These are phyloP conservation scores for Dictyophora rubrovolvata DNA, from an alignment of 768 basidiomycete species.

Conservation along the genomic window DNA sequence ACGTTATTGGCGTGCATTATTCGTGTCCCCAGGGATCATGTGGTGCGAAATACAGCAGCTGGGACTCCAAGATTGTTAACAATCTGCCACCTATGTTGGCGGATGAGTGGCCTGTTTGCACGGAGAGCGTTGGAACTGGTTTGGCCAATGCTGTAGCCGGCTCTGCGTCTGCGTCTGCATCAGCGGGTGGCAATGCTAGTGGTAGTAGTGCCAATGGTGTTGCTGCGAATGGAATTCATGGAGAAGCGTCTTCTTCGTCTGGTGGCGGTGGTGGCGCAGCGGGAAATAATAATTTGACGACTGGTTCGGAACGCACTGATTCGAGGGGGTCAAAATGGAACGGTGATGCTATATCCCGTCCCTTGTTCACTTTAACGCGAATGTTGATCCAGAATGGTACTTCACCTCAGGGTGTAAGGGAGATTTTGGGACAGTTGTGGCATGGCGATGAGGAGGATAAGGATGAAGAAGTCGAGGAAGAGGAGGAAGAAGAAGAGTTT, in stretches of 20 bases:
- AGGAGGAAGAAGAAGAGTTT: neutral
- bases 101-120: slow-evolving; percentile 7
- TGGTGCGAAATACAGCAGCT: neutral
- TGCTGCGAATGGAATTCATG: neutral
- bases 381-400: slow-evolving; percentile 1
- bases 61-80: slow-evolving; percentile 3
- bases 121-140: neutral
- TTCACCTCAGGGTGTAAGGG: neutral
- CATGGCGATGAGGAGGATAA: neutral
- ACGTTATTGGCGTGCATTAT: slow-evolving; percentile 79
- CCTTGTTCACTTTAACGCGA: neutral
- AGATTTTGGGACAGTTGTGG: slow-evolving; percentile 2
- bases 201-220: neutral
- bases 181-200: neutral
- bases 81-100: slow-evolving; percentile 3
- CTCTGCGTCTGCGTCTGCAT: neutral
- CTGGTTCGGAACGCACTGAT: neutral
- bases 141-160: neutral
- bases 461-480: neutral
- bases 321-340: neutral
- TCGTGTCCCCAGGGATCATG: slow-evolving; percentile 28
- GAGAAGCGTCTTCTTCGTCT: neutral
- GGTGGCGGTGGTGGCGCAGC: neutral
- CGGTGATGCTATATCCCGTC: slow-evolving; percentile 6
- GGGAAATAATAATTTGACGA: neutral